phyloP scores from a whole-genome alignment of 2,329 filamentous ascomycete genomes.

The Bipolaris bicolor region DNA sequence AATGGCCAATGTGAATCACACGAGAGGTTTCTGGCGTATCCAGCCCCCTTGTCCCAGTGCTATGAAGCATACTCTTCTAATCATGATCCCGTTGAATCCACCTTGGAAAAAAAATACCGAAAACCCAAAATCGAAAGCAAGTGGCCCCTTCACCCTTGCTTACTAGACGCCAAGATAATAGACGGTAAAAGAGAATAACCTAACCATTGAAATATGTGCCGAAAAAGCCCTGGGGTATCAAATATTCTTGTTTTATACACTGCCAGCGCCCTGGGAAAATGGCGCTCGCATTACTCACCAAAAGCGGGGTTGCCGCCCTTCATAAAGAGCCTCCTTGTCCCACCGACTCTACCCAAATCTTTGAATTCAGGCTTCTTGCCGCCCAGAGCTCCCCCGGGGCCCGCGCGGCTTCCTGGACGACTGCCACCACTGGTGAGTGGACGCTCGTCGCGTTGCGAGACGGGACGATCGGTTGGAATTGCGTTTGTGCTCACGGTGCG shows the following conservation, averaged over 20 bases:
- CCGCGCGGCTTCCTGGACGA: constrained; percentile 31
- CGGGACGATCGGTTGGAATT: constrained; percentile 22
- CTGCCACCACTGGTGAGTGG: constrained; percentile 35
- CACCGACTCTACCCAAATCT: constrained; percentile 73
- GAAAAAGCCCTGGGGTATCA: constrained; percentile 12
- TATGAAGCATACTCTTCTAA: constrained; percentile 11
- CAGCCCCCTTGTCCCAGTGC: constrained; percentile 5
- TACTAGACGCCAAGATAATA: neutral
- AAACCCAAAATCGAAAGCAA: neutral
- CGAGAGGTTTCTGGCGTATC: constrained; percentile 2
- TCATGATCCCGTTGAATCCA: neutral
- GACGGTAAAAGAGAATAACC: neutral
- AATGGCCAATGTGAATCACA: neutral
- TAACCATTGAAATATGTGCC: constrained; percentile 1
- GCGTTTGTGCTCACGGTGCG: constrained; percentile 69
- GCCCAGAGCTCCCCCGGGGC: constrained; percentile 23
- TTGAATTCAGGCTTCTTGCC: constrained; percentile 59
- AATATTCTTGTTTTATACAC: constrained; percentile 10
- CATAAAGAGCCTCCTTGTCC: constrained; percentile 74
- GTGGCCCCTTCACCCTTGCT: neutral
- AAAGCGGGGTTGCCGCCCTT: constrained; percentile 37
- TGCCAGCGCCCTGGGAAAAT: neutral
- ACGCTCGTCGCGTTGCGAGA: constrained; percentile 26
- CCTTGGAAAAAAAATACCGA: neutral
- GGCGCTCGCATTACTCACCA: constrained; percentile 9